These are phyloP conservation scores for Zygosaccharomyces pseudobailii DNA, from an alignment of 1,139 yeast genomes.

Conservation along the genomic window DNA sequence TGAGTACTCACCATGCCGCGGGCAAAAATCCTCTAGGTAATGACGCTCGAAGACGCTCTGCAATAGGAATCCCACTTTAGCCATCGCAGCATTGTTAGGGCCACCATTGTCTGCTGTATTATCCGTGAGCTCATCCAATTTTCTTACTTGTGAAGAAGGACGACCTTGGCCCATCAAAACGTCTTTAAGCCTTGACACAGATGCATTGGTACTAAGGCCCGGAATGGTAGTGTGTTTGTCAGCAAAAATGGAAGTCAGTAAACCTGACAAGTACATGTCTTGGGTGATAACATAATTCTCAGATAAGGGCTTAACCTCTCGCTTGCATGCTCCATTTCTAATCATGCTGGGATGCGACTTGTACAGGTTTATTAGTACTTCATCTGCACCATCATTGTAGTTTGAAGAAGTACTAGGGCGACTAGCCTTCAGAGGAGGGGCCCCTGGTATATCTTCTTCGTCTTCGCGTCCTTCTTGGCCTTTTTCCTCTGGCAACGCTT, in stretches of 20 bases:
- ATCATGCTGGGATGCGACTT: constrained; percentile 26
- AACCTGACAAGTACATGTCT: constrained; percentile 26
- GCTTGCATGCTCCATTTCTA: constrained; percentile 28
- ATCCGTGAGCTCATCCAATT: constrained; percentile 24
- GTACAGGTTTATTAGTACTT: constrained; percentile 22
- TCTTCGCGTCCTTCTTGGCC: background rate
- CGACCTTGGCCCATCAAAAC: constrained; percentile 20
- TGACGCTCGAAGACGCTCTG: constrained; percentile 14
- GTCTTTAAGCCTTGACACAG: constrained; percentile 22
- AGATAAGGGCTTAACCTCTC: constrained; percentile 32
- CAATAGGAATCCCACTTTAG: constrained; percentile 24
- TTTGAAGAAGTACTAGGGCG: constrained; percentile 1
- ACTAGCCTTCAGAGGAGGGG: background rate
- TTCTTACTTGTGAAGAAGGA: constrained; percentile 16
- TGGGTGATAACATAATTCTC: constrained; percentile 30
- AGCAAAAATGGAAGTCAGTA: constrained; percentile 27
- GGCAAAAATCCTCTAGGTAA: constrained; percentile 27
- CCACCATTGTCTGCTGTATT: constrained; percentile 23
- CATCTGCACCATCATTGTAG: constrained; percentile 7
- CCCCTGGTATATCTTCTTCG: background rate
- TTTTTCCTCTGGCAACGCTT: background rate
- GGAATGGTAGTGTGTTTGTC: constrained; percentile 30
- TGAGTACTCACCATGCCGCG: constrained; percentile 24
- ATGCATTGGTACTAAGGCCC: constrained; percentile 21
- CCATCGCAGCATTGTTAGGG: constrained; percentile 22